Percentiles rank a stretch among this genome's conserved stretches.
phyloP scores from a whole-genome alignment of 169 alveolate genomes.

The Eimeria brunetti region DNA sequence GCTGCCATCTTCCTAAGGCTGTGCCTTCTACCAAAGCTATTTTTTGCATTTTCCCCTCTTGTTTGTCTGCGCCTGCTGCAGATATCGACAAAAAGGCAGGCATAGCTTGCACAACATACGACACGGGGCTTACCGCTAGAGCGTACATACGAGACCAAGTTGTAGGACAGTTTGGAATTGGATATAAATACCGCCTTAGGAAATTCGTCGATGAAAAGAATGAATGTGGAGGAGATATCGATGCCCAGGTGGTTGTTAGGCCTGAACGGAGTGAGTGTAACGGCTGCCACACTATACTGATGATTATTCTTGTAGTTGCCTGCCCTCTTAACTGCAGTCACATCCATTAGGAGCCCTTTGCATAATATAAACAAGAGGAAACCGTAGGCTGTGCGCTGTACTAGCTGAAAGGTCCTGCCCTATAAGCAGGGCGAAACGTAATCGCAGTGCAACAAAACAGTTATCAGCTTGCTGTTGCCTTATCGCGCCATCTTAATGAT shows the following conservation, averaged over 20 bases:
- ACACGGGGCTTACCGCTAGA: conserved; percentile 22
- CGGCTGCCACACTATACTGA: neutral
- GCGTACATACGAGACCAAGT: neutral
- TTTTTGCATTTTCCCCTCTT: neutral
- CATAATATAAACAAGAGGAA: neutral
- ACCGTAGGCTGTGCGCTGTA: too few relatives aligned
- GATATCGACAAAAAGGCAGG: neutral
- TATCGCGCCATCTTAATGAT: neutral
- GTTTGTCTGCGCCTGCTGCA: neutral
- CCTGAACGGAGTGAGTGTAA: neutral
- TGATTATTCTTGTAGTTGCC: neutral
- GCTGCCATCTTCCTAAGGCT: neutral
- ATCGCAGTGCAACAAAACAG: neutral
- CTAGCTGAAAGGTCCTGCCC: neutral
- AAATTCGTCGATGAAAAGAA: neutral
- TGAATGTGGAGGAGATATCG: neutral
- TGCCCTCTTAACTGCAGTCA: neutral
- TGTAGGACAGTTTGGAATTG: neutral
- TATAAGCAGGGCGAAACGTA: neutral
- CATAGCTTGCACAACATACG: neutral
- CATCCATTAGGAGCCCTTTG: neutral
- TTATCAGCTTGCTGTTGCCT: neutral
- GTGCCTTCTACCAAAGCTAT: neutral
- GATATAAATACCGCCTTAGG: neutral
- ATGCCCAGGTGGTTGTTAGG: neutral